Conservation (phyloP, 1,284 basidiomycete species). For the Apiotrichum brassicae region DNA sequence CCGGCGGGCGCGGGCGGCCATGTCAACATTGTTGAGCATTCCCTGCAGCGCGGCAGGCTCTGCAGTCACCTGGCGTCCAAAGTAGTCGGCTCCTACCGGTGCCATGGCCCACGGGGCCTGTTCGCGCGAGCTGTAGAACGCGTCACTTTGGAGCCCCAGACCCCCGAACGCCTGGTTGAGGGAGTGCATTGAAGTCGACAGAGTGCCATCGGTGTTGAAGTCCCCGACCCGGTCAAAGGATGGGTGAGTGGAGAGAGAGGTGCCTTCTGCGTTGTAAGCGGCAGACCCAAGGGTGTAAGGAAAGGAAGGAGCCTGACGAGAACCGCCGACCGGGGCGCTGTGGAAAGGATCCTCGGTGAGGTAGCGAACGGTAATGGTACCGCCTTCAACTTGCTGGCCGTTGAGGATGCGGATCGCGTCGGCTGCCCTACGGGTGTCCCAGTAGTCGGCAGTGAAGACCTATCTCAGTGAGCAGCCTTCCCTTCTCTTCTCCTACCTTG, state of each 20-base stretch:
- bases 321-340: constrained; percentile 5
- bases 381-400: constrained; percentile 13
- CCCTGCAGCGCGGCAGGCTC: constrained; percentile 20
- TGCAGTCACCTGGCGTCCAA: background rate
- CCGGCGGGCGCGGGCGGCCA: constrained; percentile 21
- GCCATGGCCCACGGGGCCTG: too few relatives aligned
- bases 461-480: constrained; percentile 9
- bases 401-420: constrained; percentile 23
- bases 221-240: constrained; percentile 3
- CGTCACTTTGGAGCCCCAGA: too few relatives aligned
- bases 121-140: too few relatives aligned
- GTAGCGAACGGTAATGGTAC: constrained; percentile 11
- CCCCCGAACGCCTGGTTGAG: too few relatives aligned
- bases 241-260: background rate
- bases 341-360: constrained; percentile 9
- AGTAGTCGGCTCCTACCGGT: too few relatives aligned
- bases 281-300: constrained; percentile 21
- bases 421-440: constrained; percentile 31
- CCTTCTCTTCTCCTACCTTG: constrained; percentile 12
- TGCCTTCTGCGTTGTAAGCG: constrained; percentile 4
- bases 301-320: background rate
- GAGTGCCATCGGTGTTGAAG: too few relatives aligned
- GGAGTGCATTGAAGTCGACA: too few relatives aligned
- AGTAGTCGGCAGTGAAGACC: constrained; percentile 37
- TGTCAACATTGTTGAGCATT: constrained; percentile 26